Evolutionary conservation across 768 basidiomycete species (phyloP).

Genomic region (Hygrocybe punicea): DNA sequence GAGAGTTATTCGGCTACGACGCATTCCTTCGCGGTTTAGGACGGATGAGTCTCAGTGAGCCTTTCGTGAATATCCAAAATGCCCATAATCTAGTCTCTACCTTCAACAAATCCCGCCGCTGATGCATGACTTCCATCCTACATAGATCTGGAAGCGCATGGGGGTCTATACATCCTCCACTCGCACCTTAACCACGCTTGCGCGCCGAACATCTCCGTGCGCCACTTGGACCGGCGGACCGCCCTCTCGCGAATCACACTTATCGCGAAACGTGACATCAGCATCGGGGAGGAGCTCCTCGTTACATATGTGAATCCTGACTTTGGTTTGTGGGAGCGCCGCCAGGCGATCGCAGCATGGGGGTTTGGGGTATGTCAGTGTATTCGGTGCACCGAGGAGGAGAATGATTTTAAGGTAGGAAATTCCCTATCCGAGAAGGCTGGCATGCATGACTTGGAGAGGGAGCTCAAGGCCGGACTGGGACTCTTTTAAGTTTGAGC

Average conservation of each 20-base stretch:
- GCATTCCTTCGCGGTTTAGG: constrained; percentile 67
- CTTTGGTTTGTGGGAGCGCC: constrained; percentile 45
- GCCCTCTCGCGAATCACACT: constrained; percentile 73
- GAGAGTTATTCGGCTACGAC: constrained; percentile 70
- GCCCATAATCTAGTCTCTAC: neutral
- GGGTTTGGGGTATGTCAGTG: constrained; percentile 73
- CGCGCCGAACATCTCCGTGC: constrained; percentile 71
- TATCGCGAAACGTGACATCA: constrained; percentile 62
- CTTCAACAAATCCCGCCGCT: too few species aligned
- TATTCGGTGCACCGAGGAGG: constrained; percentile 56
- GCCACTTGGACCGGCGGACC: constrained; percentile 67
- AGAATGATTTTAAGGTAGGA: constrained; percentile 14
- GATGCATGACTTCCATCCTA: too few species aligned
- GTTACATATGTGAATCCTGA: constrained; percentile 78
- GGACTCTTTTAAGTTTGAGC: constrained; percentile 42
- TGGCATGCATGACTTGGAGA: constrained; percentile 42
- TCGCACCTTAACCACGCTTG: constrained; percentile 88
- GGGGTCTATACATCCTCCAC: constrained; percentile 81
- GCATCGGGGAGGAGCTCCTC: constrained; percentile 67
- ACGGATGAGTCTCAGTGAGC: constrained; percentile 76
- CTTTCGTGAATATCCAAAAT: too few species aligned
- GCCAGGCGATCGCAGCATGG: constrained; percentile 61
- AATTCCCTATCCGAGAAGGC: neutral
- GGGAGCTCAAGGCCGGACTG: constrained; percentile 61
- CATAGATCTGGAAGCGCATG: constrained; percentile 77